Base-by-base conservation (phyloP, 2,329 filamentous ascomycete genomes). In the Penicillium hesseltinei region DNA sequence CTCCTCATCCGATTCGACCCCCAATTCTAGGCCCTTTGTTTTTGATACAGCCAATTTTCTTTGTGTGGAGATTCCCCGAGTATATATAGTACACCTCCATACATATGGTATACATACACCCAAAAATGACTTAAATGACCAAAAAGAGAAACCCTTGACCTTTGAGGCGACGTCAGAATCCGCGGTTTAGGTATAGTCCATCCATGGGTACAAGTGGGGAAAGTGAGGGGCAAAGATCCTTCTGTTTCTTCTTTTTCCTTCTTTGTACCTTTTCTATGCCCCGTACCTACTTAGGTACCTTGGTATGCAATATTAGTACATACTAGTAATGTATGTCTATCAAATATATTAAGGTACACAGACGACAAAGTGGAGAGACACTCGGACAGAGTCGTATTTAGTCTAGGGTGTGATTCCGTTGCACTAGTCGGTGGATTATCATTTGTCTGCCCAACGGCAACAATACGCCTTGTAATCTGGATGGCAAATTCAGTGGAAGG, bases 391-490 rank as follows among this genome's bases (percentile, higher is more conserved):
- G 40, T 49, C 39, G 38, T 33, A 51, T 23, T 33, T 38, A 43
- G 54, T 46, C 27, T 54, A 27, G 44, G 48, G 48, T 50, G 48
- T 50, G 48, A 50, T 50, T 29, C 19, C 9, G 25, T 31, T 39
- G n/a, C 48, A 31, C 47, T 39, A 39, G 35, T 23, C 46, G 45
- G 46, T 39, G 48, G 48, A 35, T 42, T 42, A 54, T 47, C 51
- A 45, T 57, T 44, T 46, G 25, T 54, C 27, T 58, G 56, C 58
- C 58, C 58, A 55, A 58, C 55, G 36, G 35, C 23, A 39, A 50
- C 23, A 50, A 27, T 50, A 39, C 17, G 17, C 5, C 23, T 38
- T n/a, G 46, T 38, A 38, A 50, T 50, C 33, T 29, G 1, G 35
- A 39, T 21, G 15, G n/a, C 19, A 36, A 50, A 27, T 27, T 19